Evolutionary conservation across 306 rosid species (phyloP), one percentile per base, ranked within the genome.

Genomic region (Sesbania bispinosa): DNA sequence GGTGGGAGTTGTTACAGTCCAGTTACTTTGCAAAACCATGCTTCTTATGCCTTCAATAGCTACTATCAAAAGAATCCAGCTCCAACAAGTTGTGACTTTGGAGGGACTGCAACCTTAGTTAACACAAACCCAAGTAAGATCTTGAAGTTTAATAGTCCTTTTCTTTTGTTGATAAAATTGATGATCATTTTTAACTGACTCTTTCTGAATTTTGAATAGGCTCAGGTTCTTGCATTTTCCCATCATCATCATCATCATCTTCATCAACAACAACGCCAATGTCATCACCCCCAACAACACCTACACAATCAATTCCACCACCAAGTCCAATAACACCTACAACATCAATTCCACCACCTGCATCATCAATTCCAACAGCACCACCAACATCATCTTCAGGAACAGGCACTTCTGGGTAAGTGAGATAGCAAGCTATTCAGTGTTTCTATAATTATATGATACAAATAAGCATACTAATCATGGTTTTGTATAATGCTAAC

Each of bases 41-140:
- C 99, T 75, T 95, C 97, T 30, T 86, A 53, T 76, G 99, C 97
- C 15, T 95, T 95, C 88, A 95, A 95, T 46, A 88, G 88, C 87
- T 95, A 95, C 80, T 95, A 86, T 57, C 96, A 95, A 59, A 95
- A 89, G 85, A 81, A 89, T 80, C 99, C 96, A 19, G 76, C 77
- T 1, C 77, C 96, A 30, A 88, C 96, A 27, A 88, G 97, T 81
- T 95, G 99, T 53, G 93, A 95, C 68, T 95, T 95, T 71, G 96
- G 96, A 75, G 97, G 97, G n/a, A 10, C 82, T 66, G 97, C 97
- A 46, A 58, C 87, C 54, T 19, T 86, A 43, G 90, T 88, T 26
- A 75, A 59, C 75, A 43, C 89, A 73, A 95, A 91, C 77, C 97
- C 99, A 88, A 91, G 99, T 95, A 83, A 73, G 92, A 69, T 45